phyloP scores from a whole-genome alignment of 176 grass and related monocot genomes.

The Triticum monococcum region DNA sequence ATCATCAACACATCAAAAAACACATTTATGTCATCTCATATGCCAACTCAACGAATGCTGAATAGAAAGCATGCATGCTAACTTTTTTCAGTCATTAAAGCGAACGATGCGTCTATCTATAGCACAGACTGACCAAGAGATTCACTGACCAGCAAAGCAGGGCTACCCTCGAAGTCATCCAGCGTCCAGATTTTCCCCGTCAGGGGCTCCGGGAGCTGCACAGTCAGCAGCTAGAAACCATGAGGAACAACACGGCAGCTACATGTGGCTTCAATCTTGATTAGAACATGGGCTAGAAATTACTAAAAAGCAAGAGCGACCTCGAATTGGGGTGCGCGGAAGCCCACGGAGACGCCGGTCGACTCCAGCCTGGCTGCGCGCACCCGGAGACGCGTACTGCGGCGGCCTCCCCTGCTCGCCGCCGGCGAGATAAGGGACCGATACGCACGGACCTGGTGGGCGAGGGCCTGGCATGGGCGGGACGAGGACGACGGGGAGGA shows the following conservation, averaged over 20 bases:
- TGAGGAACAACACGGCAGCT: background rate
- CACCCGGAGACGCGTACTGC: slow-evolving; percentile 20
- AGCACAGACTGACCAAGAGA: background rate
- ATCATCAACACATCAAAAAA: background rate
- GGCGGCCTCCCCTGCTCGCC: background rate
- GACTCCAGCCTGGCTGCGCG: slow-evolving; percentile 63
- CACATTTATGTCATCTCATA: background rate
- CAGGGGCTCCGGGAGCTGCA: slow-evolving; percentile 84
- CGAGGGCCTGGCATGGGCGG: background rate
- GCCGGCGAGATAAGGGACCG: background rate
- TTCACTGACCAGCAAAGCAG: slow-evolving; percentile 66
- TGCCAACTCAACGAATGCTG: background rate
- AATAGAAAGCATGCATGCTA: background rate
- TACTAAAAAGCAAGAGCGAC: slow-evolving; percentile 11
- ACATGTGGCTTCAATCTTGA: background rate
- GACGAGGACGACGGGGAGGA: background rate
- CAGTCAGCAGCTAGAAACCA: background rate
- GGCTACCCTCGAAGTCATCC: slow-evolving; percentile 75
- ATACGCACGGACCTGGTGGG: background rate
- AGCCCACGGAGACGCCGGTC: slow-evolving; percentile 41
- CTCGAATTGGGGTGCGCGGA: slow-evolving; percentile 69
- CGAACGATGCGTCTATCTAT: background rate
- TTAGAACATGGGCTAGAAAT: background rate
- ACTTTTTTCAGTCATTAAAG: background rate
- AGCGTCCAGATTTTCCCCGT: slow-evolving; percentile 68